Evolutionary conservation across 2,329 filamentous ascomycete genomes (phyloP).

Genomic region (Thelonectria discophora): DNA sequence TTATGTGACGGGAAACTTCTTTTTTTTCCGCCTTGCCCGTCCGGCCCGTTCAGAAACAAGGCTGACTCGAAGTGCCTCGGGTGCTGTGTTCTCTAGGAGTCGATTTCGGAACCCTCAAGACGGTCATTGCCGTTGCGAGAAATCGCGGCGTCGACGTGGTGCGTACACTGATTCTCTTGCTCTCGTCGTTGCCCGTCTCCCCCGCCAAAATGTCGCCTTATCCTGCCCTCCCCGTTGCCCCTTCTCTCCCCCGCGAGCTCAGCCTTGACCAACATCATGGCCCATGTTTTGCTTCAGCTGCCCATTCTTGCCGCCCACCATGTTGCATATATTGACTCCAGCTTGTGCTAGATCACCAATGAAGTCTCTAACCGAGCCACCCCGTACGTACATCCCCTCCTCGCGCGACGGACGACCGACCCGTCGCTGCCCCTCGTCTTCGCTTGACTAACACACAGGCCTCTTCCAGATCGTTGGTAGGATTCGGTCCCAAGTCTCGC

Average conservation of each 20-base stretch:
- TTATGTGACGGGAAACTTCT: not conserved
- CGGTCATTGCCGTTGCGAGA: conserved; percentile 95
- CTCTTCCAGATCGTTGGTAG: conserved; percentile 79
- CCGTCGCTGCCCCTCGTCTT: conserved; percentile 7
- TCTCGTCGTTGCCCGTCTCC: not conserved
- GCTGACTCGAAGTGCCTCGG: conserved; percentile 27
- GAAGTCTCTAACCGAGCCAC: conserved; percentile 98
- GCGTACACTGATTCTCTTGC: conserved; percentile 58
- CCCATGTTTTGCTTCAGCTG: conserved; percentile 1
- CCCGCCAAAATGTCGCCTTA: conserved; percentile 5
- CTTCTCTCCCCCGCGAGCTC: conserved; percentile 25
- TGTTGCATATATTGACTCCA: conserved; percentile 2
- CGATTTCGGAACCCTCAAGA: conserved; percentile 96
- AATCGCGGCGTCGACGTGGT: conserved; percentile 99
- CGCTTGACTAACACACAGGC: conserved; percentile 36
- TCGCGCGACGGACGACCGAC: conserved; percentile 10
- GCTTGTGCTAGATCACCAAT: conserved; percentile 81
- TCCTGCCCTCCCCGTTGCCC: conserved; percentile 13
- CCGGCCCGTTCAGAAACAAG: conserved; percentile 8
- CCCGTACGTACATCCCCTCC: conserved; percentile 73
- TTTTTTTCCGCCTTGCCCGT: not conserved
- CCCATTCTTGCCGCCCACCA: not conserved
- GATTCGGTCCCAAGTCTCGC: conserved; percentile 92
- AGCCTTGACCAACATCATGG: not conserved
- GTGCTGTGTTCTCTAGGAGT: conserved; percentile 66